Base-by-base conservation (phyloP, 495 filamentous ascomycete species). In the Cryomyces minteri region DNA sequence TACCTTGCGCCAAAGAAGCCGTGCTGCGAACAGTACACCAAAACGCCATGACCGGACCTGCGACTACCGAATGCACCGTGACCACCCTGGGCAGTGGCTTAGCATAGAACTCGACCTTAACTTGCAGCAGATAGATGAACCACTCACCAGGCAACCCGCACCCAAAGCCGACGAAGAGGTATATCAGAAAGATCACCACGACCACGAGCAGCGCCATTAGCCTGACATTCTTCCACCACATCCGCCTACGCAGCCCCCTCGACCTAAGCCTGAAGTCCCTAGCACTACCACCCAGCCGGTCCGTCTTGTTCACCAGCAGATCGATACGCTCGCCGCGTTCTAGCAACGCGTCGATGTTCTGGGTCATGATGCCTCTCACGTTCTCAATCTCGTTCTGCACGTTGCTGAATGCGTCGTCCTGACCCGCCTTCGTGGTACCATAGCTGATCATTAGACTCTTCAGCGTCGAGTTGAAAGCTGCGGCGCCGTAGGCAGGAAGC, bases 201-300 rank as follows among this genome's bases (percentile, higher is more conserved):
- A 95, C 53, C 2, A 69, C 74, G 53, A 99, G 62, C 54, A 99
- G 59, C 33, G 76, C 76, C 87, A 96, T 95, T 57, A 68, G 48
- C 51, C 92, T 90, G 14, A 88, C 72, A 66, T 98, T 98, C 79
- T 98, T 98, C 88, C 88, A 99, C 90, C 90, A 99, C 92, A 96
- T 96, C 55, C 76, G 68, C 61, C 90, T 69, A 67, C 88, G 82
- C 60, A 99, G 59, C 0, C 84, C 84, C 29, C 82, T 68, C 56
- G 80, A 86, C 50, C 86, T 66, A n/a, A 94, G 74, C 43, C 87
- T 63, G 58, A 95, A 95, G 64, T 95, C 88, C 57, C 80, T 71
- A 47, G 88, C 85, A 58, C 73, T 84, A 5, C 80, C 82, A 7
- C 87, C 87, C 41, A 95, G 58, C 48, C 86, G 69, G 58, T 94